A percentile compares a stretch with the other conserved stretches of the same genome.
Evolutionary conservation across 441 rosid species (phyloP).

Genomic region (Brassica hybrid): DNA sequence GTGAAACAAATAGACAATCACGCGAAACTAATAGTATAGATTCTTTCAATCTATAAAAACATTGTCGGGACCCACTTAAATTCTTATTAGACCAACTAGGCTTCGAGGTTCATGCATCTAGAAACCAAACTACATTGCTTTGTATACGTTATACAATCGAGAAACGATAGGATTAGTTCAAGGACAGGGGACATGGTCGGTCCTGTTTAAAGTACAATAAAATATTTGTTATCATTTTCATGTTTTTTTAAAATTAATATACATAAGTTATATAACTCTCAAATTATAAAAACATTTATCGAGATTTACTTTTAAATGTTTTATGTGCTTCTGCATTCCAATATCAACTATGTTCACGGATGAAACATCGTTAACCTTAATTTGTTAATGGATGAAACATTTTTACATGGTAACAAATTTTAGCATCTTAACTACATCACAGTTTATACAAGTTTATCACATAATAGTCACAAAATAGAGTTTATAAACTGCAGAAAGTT

Average conservation of each 20-base stretch:
- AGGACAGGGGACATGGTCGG: slow-evolving; percentile 9
- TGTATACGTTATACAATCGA: slow-evolving; percentile 2
- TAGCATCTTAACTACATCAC: slow-evolving; percentile 5
- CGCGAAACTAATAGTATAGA: slow-evolving; percentile 29
- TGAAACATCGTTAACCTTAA: background rate
- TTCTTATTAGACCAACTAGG: slow-evolving; percentile 29
- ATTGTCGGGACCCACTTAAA: slow-evolving; percentile 31
- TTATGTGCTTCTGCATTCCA: background rate
- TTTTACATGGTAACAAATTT: background rate
- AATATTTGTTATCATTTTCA: background rate
- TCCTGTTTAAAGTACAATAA: background rate
- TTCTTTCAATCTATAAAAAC: slow-evolving; percentile 28
- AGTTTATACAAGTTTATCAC: background rate
- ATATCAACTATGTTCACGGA: background rate
- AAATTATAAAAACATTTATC: background rate
- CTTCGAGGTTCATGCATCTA: slow-evolving; percentile 41
- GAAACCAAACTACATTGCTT: background rate
- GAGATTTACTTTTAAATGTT: background rate
- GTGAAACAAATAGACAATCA: slow-evolving; percentile 22
- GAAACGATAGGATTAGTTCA: slow-evolving; percentile 6
- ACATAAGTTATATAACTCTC: background rate
- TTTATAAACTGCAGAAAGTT: slow-evolving; percentile 3
- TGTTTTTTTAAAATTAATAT: background rate
- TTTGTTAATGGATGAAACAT: background rate
- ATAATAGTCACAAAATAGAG: background rate